These are phyloP conservation scores for Silybum marianum DNA, from an alignment of 129 eudicot genomes.

Conservation along the genomic window DNA sequence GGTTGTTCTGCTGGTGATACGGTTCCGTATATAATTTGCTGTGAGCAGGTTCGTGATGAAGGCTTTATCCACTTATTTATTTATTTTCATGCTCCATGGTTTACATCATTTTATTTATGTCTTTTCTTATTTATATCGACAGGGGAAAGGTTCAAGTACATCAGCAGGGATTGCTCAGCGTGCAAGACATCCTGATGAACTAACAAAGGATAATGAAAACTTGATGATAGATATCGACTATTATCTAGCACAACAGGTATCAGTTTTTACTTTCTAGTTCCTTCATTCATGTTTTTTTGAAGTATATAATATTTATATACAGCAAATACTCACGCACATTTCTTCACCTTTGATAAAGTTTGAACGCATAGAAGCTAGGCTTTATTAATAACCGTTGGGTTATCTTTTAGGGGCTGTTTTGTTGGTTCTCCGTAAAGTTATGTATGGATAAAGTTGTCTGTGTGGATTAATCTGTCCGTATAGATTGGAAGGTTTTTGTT, in stretches of 20 bases:
- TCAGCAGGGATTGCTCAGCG: slow-evolving; percentile 93
- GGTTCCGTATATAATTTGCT: slow-evolving; percentile 88
- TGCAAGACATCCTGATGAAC: slow-evolving; percentile 99
- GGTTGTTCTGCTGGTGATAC: slow-evolving; percentile 99
- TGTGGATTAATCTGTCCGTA: too few species aligned
- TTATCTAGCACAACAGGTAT: slow-evolving; percentile 95
- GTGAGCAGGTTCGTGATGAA: slow-evolving; percentile 78
- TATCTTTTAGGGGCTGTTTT: too few species aligned
- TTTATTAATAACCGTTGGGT: not conserved
- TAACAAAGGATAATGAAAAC: slow-evolving; percentile 64
- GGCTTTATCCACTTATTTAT: not conserved
- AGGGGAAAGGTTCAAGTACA: slow-evolving; percentile 71
- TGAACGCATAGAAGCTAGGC: not conserved
- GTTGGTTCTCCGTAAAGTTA: too few species aligned
- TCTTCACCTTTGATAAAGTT: not conserved
- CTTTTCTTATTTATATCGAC: not conserved
- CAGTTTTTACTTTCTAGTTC: not conserved
- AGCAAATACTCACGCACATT: not conserved
- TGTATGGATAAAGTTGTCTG: too few species aligned
- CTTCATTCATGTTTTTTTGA: not conserved
- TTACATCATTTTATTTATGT: not conserved
- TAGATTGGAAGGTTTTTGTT: too few species aligned
- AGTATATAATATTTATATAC: not conserved
- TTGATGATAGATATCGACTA: slow-evolving; percentile 94
- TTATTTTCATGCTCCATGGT: not conserved